Base-by-base conservation (phyloP, 1,284 basidiomycete species). In the Sporisorium sorghi region DNA sequence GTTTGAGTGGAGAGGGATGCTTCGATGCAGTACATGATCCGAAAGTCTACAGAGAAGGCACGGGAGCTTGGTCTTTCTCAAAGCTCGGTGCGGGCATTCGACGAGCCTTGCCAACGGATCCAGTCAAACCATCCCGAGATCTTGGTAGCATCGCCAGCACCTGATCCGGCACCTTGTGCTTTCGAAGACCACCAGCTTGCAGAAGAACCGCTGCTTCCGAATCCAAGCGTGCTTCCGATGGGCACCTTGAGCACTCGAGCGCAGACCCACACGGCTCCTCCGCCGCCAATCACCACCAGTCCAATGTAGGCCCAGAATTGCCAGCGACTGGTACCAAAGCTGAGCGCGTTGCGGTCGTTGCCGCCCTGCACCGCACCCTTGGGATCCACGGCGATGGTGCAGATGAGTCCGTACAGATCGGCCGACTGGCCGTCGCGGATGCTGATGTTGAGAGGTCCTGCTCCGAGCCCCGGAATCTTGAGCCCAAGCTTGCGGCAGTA, bases 361-460 rank as follows among this genome's bases (percentile, higher is more conserved):
- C 62, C 60, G n/a, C 66, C 67, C 24, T 76, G 78, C 26, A 80
- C 73, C 2, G 82, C 81, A 4, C 80, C 81, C 42, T 76, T 77
- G 12, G 81, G 73, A 54, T 84, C 75, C 28, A 77, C 66, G 7
- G 93, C 94, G 80, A 93, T 91, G 60, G 88, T 87, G 82, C 92
- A 93, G 71, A 95, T 91, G 35, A 90, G 90, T 78, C 92, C 90
- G 87, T 93, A 95, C 33, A 96, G 89, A 83, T 94, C 93, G n/a
- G 94, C 94, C 21, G 89, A 90, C 84, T 94, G 91, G 47, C 89
- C 91, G 3, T 90, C 90, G 83, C 91, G 91, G 47, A 96, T 91
- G 46, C 71, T 76, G 40, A 83, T 75, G 58, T 73, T 79, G 33
- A 83, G 70, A 37, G 81, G 81, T 0, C 81, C 83, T 6, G 78